A percentile compares a stretch with the other conserved stretches of the same genome.
Evolutionary conservation across 1,139 yeast species (phyloP).

Genomic region (Yamadazyma jaroonii): DNA sequence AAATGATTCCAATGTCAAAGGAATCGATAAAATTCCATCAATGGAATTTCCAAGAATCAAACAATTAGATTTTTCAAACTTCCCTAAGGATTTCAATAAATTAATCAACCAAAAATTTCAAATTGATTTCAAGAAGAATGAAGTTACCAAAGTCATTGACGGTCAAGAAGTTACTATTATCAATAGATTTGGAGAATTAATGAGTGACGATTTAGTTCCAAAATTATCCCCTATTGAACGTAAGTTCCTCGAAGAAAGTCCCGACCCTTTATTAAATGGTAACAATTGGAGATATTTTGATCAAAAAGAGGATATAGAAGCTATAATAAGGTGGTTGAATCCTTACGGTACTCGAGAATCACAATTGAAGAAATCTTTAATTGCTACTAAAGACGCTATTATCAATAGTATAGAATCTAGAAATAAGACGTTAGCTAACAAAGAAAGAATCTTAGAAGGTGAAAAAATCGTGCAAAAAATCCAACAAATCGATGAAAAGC

Average conservation of each 20-base stretch:
- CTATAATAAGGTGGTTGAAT: constrained; percentile 65
- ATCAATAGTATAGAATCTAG: constrained; percentile 59
- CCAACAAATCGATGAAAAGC: constrained; percentile 20
- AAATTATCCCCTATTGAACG: constrained; percentile 51
- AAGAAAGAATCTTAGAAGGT: constrained; percentile 42
- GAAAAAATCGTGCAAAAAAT: constrained; percentile 35
- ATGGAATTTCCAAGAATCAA: constrained; percentile 10
- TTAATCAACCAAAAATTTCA: constrained; percentile 18
- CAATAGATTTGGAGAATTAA: constrained; percentile 46
- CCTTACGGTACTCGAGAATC: constrained; percentile 78
- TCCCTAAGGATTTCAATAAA: constrained; percentile 19
- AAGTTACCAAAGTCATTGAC: constrained; percentile 13
- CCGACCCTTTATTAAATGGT: constrained; percentile 50
- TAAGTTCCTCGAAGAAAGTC: constrained; percentile 66
- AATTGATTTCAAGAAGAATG: constrained; percentile 17
- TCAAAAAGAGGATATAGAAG: constrained; percentile 52
- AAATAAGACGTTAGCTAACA: constrained; percentile 46
- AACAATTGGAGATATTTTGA: constrained; percentile 74
- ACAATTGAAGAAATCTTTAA: constrained; percentile 60
- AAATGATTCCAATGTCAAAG: constrained; percentile 4
- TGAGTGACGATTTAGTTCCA: constrained; percentile 17
- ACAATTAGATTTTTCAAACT: constrained; percentile 16
- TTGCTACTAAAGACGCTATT: constrained; percentile 52
- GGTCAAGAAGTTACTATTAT: constrained; percentile 19
- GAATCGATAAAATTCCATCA: constrained; percentile 2